Base-by-base conservation (phyloP, 495 filamentous ascomycete species). In the Penicillium steckii region DNA sequence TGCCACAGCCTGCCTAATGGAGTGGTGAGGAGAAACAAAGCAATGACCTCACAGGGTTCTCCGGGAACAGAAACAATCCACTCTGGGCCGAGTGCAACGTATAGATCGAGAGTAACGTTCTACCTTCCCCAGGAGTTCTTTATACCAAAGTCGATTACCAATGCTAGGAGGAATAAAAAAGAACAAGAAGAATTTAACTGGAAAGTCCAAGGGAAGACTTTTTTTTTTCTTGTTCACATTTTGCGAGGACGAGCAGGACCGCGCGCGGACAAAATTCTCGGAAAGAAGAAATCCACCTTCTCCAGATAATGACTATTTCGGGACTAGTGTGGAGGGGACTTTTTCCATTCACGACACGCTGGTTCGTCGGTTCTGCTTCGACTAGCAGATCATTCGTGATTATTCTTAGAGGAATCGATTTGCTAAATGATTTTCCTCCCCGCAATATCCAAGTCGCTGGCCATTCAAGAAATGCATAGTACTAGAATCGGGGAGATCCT, bases 261-360 rank as follows among this genome's bases (percentile, higher is more conserved):
- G n/a, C n/a, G n/a, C n/a, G n/a, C 32, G 26, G 10, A 27, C 5
- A 35, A 8, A 3, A 22, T 6, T 19, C 24, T 25, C 42, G 22
- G 42, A 8, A 4, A 9, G 22, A 44, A 32, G 33, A 33, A 32
- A 33, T 19, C 37, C 33, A 29, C 27, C n/a, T 48, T 66, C 63
- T 66, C 63, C 47, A 55, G 55, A 54, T 27, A 64, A 44, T 64
- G 10, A 55, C 63, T 45, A 5, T 29, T 59, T 64, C 53, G 25
- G 63, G 61, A 59, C 50, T 66, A 66, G 63, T 54, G 53, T 30
- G 17, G 45, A 37, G 19, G 41, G 47, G 29, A 27, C n/a, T n/a
- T 7, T 22, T 13, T 38, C 12, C 10, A 30, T 30, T 5, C 21
- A 27, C 41, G 50, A 43, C 25, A 15, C 40, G 38, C 26, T 59